Conservation (phyloP, 2,329 filamentous ascomycete genomes). For the Alternaria angustiovoidea region DNA sequence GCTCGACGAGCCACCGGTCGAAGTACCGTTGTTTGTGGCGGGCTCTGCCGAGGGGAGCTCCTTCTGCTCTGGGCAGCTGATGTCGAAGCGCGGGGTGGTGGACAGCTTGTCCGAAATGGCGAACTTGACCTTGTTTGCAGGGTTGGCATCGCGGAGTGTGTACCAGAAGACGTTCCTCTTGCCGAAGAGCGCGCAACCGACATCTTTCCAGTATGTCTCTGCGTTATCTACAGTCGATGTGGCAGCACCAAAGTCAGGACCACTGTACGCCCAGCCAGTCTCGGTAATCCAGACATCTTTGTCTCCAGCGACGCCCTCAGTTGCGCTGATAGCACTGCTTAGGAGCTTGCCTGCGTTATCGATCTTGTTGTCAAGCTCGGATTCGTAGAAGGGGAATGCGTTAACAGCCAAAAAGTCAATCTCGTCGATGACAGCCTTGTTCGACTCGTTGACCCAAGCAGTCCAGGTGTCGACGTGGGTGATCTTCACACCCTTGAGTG, state of each 20-base stretch:
- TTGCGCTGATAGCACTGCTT: constrained; percentile 36
- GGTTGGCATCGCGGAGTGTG: constrained; percentile 55
- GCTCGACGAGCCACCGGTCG: constrained; percentile 19
- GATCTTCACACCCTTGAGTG: constrained; percentile 60
- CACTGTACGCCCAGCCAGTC: constrained; percentile 48
- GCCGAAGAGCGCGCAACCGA: constrained; percentile 47
- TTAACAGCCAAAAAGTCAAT: constrained; percentile 50
- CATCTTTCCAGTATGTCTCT: constrained; percentile 42
- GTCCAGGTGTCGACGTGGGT: constrained; percentile 52
- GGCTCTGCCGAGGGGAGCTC: constrained; percentile 25
- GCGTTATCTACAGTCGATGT: constrained; percentile 42
- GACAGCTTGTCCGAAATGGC: constrained; percentile 64
- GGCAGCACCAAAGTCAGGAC: constrained; percentile 40
- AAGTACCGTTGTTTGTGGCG: constrained; percentile 25
- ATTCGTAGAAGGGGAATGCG: constrained; percentile 51
- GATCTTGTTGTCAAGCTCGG: constrained; percentile 41
- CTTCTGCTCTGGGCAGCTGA: constrained; percentile 56
- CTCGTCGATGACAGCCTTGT: constrained; percentile 47
- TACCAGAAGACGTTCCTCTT: constrained; percentile 49
- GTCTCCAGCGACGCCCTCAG: constrained; percentile 40
- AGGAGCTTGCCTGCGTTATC: constrained; percentile 54
- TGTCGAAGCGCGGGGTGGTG: constrained; percentile 62
- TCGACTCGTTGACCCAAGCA: constrained; percentile 46
- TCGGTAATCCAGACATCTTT: constrained; percentile 52
- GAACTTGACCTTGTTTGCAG: constrained; percentile 66